These are phyloP conservation scores for Dentipellis sp. DNA, from an alignment of 768 basidiomycete genomes.

Conservation along the genomic window DNA sequence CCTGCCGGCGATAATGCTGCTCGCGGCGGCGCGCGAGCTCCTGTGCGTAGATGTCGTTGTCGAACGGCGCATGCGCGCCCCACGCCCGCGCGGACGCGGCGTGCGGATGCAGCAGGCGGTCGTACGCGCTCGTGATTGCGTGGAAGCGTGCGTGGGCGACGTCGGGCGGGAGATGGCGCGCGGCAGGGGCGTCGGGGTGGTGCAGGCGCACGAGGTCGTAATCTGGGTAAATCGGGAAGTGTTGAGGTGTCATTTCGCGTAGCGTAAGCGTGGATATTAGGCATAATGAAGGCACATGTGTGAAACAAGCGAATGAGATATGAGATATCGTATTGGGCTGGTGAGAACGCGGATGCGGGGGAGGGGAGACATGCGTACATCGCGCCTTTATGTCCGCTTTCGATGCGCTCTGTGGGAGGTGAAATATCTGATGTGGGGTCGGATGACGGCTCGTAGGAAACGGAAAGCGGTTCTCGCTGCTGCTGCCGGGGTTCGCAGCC, in stretches of 20 bases:
- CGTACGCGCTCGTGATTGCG: slow-evolving; percentile 56
- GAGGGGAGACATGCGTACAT: slow-evolving; percentile 37
- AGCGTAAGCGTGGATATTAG: no score
- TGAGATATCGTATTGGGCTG: background rate
- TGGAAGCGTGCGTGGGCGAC: slow-evolving; percentile 55
- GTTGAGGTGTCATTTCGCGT: background rate
- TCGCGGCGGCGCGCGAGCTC: slow-evolving; percentile 45
- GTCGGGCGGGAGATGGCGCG: slow-evolving; percentile 30
- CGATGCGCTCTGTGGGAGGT: slow-evolving; percentile 44
- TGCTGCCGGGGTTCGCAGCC: background rate
- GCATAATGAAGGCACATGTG: background rate
- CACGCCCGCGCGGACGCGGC: background rate
- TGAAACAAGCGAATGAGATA: background rate
- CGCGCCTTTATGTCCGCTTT: slow-evolving; percentile 56
- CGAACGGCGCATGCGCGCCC: slow-evolving; percentile 3
- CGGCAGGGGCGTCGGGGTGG: slow-evolving; percentile 57
- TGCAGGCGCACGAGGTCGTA: slow-evolving; percentile 65
- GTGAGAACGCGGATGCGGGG: background rate
- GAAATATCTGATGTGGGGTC: slow-evolving; percentile 67
- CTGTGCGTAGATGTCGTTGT: slow-evolving; percentile 35
- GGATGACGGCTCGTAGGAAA: background rate
- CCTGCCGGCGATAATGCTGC: slow-evolving; percentile 15
- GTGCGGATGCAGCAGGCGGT: slow-evolving; percentile 34
- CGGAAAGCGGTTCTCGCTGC: background rate
- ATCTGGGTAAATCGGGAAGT: slow-evolving; percentile 29